Evolutionary conservation across 768 basidiomycete species (phyloP), one percentile per base, ranked within the genome.

Genomic region (Chlorophyllum brunneum): DNA sequence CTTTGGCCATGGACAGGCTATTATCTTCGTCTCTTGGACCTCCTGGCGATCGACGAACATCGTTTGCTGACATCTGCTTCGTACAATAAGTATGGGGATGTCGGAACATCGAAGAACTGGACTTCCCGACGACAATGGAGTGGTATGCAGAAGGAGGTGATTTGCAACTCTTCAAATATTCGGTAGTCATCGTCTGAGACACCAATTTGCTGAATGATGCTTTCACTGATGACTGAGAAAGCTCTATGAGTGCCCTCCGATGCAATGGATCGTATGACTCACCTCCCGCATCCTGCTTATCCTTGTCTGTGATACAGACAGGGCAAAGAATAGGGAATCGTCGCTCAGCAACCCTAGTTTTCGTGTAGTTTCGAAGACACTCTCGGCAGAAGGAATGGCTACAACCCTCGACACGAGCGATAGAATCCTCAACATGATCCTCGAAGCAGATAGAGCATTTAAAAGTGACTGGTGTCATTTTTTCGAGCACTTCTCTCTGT

Each of bases 401-500:
- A 52, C 79, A 81, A 0, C 49, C 59, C 4, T 72, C 70, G 13
- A 76, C 56, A 11, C 58, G 62, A 26, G 74, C 72, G 22, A 77
- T 62, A 34, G 62, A 54, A 42, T 80, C 80, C 39, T 69, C 67
- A 0, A 75, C 64, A 33, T 67, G 57, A 1, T 68, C 62, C 3
- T 82, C 80, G 45, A 79, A 57, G 59, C 79, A 81, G 41, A 81
- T 69, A 1, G 61, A 60, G 52, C 80, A 81, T 27, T 66, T 54
- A 47, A 81, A 82, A 16, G 24, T 15, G 15, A 5, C 8, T 13
- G 43, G 46, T 15, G 3, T 26, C 33, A 36, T 45, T 15, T 9
- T 24, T n/a, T 45, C 24, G 27, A 53, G 51, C 51, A 46, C 39
- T 13, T 33, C 18, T n/a, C 16, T 31, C 29, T 53, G 43, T 5